Evolutionary conservation across 2,329 filamentous ascomycete genomes (phyloP).

Genomic region (Epichloe bromicola): DNA sequence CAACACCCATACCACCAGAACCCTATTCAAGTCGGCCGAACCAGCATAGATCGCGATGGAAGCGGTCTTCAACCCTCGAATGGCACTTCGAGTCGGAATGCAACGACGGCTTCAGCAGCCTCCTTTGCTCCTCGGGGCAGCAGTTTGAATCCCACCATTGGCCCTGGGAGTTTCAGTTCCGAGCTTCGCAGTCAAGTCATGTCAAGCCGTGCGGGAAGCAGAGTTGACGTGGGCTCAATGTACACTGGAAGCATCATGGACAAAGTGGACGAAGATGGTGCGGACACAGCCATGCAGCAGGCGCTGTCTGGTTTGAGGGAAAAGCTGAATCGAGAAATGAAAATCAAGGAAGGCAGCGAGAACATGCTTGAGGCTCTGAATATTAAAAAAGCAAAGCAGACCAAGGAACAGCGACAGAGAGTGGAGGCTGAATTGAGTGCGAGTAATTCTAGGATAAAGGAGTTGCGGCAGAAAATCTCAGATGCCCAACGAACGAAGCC

Average conservation of each 20-base stretch:
- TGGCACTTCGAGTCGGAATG: constrained; percentile 30
- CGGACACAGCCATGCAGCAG: constrained; percentile 49
- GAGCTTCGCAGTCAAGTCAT: constrained; percentile 64
- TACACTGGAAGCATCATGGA: constrained; percentile 33
- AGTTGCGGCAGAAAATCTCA: constrained; percentile 45
- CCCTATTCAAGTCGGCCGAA: constrained; percentile 18
- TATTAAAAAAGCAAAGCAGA: constrained; percentile 89
- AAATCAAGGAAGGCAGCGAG: constrained; percentile 95
- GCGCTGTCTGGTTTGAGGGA: constrained; percentile 66
- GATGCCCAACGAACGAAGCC: constrained; percentile 42
- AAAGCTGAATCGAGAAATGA: constrained; percentile 84
- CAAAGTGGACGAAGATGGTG: constrained; percentile 50
- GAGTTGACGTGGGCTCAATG: constrained; percentile 21
- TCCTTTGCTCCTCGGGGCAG: constrained; percentile 54
- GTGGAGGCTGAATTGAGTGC: constrained; percentile 84
- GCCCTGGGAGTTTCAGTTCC: constrained; percentile 77
- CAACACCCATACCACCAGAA: constrained; percentile 20
- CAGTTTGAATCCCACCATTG: constrained; percentile 57
- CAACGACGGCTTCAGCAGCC: constrained; percentile 41
- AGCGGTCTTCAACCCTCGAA: constrained; percentile 36
- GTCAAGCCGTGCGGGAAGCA: constrained; percentile 22
- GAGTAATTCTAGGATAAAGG: constrained; percentile 62
- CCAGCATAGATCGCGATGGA: constrained; percentile 44
- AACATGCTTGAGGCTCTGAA: constrained; percentile 94
- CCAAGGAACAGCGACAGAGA: constrained; percentile 66